Evolutionary conservation across 257 asterid species (phyloP), one percentile per base, ranked within the genome.

Genomic region (Plectranthus barbatus): DNA sequence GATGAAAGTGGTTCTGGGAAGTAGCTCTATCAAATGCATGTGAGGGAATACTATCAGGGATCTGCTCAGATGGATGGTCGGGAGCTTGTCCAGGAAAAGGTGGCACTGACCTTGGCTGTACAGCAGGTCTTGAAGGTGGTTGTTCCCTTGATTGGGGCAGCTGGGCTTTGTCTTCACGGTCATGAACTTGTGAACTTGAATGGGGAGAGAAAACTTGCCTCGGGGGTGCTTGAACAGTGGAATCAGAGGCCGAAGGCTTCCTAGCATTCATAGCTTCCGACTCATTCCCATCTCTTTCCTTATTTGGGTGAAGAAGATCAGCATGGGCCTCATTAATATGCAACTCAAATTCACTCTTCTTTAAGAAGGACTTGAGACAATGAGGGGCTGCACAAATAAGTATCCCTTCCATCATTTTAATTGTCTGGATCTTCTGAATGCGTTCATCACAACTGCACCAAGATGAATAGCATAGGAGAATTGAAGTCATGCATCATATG

Each of bases 341-440:
- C 15, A 78, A 72, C 74, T 77, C 90, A 23, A 90, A 84, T 1
- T 90, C 97, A 58, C 69, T 73, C 81, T 85, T 84, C 84, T 89
- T 87, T 36, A 93, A 66, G 77, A 93, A 93, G 51, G 99, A 90
- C 79, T 87, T 93, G 76, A 87, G 80, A 67, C 97, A 93, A 70
- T 86, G 96, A 21, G 99, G 97, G 41, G 99, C 97, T 21, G 95
- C 99, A 57, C 99, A 90, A 34, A 93, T 36, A 56, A 77, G 76
- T 66, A 93, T 81, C 54, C 95, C 96, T 77, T 90, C 99, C 89
- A 86, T 81, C 92, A 84, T 76, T 82, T 93, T 87, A 55, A 93
- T 93, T 23, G 99, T 90, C 73, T 93, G 97, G 67, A 93, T 93
- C 93, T 85, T 93, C 50, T 90, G 95, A 79, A 87, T 74, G 63